Percentiles rank a stretch among this genome's conserved stretches.
These are phyloP conservation scores for Salix koriyanagi DNA, from an alignment of 345 rosid species.

Conservation along the genomic window DNA sequence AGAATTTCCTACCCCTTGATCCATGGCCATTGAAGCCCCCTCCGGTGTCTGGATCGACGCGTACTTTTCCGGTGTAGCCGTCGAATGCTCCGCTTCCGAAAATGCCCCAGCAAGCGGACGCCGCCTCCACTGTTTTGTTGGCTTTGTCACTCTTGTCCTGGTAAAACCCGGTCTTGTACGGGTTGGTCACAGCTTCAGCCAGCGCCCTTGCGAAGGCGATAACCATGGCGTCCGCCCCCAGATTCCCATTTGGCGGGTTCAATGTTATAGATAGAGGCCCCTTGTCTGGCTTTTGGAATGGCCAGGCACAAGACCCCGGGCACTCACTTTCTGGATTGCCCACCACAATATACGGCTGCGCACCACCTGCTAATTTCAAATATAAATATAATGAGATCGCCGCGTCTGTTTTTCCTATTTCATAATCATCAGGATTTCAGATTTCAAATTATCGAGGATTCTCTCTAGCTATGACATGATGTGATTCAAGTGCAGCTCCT, in stretches of 20 bases:
- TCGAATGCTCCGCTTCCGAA: constrained; percentile 58
- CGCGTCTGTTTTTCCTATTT: too few relatives aligned
- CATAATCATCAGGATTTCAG: too few relatives aligned
- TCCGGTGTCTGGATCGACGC: constrained; percentile 40
- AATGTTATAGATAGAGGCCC: constrained; percentile 43
- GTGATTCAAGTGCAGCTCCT: too few relatives aligned
- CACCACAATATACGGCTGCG: constrained; percentile 44
- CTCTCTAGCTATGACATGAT: too few relatives aligned
- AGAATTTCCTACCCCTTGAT: constrained; percentile 42
- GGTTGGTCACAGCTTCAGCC: constrained; percentile 46
- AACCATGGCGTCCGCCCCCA: constrained; percentile 65
- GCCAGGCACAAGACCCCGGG: constrained; percentile 71
- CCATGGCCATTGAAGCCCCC: constrained; percentile 57
- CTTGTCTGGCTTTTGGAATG: constrained; percentile 39
- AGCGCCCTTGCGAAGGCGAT: constrained; percentile 53
- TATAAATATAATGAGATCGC: too few relatives aligned
- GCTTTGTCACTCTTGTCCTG: not conserved
- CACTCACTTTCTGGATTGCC: constrained; percentile 64
- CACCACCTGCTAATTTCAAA: constrained; percentile 4
- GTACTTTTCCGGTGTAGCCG: constrained; percentile 42
- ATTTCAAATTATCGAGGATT: too few relatives aligned
- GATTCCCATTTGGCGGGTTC: constrained; percentile 51
- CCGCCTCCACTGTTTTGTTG: constrained; percentile 23
- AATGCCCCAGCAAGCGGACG: constrained; percentile 37
- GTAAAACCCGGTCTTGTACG: constrained; percentile 30